A percentile compares a stretch with the other conserved stretches of the same genome.
These are phyloP conservation scores for Phytophthora constricta DNA, from an alignment of 352 stramenopile genomes.

Conservation along the genomic window DNA sequence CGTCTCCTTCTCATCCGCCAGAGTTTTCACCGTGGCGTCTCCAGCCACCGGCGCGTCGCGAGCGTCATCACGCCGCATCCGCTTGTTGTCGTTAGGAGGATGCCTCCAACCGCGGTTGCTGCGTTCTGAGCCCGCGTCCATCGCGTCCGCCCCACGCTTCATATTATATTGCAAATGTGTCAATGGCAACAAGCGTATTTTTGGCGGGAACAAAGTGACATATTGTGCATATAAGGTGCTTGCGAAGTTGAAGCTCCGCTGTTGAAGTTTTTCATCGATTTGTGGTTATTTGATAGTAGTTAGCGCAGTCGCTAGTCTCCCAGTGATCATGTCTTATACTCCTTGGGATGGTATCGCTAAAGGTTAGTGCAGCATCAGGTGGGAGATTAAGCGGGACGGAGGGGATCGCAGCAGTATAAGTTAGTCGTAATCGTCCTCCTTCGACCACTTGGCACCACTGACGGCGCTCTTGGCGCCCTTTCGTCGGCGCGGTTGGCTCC, in stretches of 20 bases:
- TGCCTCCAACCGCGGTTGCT: not conserved
- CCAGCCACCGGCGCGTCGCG: not conserved
- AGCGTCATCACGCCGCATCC: conserved; percentile 10
- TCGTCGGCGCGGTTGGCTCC: conserved; percentile 53
- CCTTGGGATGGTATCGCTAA: too few relatives aligned
- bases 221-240: not conserved
- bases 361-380: conserved; percentile 1
- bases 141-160: conserved; percentile 29
- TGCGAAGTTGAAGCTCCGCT: too few relatives aligned
- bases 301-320: not conserved
- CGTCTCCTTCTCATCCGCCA: conserved; percentile 71
- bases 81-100: conserved; percentile 20
- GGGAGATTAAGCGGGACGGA: conserved; percentile 8
- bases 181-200: conserved; percentile 19
- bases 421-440: conserved; percentile 92
- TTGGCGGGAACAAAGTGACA: conserved; percentile 32
- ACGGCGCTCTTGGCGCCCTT: conserved; percentile 51
- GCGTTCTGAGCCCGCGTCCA: conserved; percentile 8
- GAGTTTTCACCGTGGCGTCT: conserved; percentile 42
- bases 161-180: conserved; percentile 13
- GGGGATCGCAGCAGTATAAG: conserved; percentile 28
- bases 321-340: too few relatives aligned
- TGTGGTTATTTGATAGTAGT: too few relatives aligned
- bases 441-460: conserved; percentile 87
- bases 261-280: too few relatives aligned